Percentiles rank a stretch among this genome's conserved stretches.
These are phyloP conservation scores for Basidiobolus meristosporus DNA, from an alignment of 371 early-diverging fungal species.

Conservation along the genomic window DNA sequence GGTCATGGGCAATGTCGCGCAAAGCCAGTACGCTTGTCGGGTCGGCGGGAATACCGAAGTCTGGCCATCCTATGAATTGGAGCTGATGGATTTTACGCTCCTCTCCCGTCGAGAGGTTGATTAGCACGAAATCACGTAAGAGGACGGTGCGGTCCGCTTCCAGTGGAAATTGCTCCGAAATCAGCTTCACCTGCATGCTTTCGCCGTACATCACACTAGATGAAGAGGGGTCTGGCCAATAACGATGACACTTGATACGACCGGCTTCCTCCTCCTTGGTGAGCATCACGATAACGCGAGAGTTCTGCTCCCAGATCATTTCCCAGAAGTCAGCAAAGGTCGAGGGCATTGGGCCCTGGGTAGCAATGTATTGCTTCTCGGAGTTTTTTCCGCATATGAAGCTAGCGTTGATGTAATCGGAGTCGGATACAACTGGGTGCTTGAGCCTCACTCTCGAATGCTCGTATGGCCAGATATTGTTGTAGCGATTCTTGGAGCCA, in stretches of 20 bases:
- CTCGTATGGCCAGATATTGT: slow-evolving; percentile 58
- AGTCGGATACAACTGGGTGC: slow-evolving; percentile 11
- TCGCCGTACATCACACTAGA: slow-evolving; percentile 6
- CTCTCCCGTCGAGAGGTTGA: slow-evolving; percentile 4
- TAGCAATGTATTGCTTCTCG: slow-evolving; percentile 76
- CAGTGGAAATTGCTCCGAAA: too few relatives aligned
- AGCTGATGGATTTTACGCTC: slow-evolving; percentile 39
- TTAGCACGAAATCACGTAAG: slow-evolving; percentile 1
- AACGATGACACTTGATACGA: slow-evolving; percentile 45
- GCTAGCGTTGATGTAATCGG: slow-evolving; percentile 71
- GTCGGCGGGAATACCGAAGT: slow-evolving; percentile 57
- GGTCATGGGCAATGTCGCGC: slow-evolving; percentile 30
- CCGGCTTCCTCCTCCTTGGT: slow-evolving; percentile 68
- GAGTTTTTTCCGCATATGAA: slow-evolving; percentile 38
- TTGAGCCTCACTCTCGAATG: slow-evolving; percentile 27
- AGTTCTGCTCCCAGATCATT: slow-evolving; percentile 68
- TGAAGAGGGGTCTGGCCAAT: slow-evolving; percentile 36
- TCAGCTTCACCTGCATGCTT: slow-evolving; percentile 3
- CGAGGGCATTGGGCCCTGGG: slow-evolving; percentile 71
- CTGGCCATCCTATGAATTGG: slow-evolving; percentile 83
- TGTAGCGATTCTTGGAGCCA: slow-evolving; percentile 50
- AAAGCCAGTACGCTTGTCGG: slow-evolving; percentile 33
- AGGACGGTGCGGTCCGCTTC: too few relatives aligned
- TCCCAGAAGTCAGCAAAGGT: slow-evolving; percentile 82
- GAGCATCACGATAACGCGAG: slow-evolving; percentile 70